Evolutionary conservation across 805 yeast genomes (phyloP).

Genomic region (Saturnispora zaruensis): DNA sequence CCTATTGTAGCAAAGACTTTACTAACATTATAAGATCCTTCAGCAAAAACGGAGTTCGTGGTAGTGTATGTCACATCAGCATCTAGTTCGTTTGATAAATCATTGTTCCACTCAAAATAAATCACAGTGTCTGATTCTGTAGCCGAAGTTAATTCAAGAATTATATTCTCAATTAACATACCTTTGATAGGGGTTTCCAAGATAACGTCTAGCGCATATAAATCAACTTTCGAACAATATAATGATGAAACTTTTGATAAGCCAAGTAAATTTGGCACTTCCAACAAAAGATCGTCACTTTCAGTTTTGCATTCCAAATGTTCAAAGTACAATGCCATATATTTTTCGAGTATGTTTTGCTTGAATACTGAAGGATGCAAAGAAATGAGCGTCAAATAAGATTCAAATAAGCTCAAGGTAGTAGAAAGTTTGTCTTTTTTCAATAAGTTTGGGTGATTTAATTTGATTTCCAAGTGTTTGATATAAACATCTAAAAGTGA

Average conservation of each 20-base stretch:
- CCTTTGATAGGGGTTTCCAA: slow-evolving; percentile 22
- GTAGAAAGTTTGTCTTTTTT: slow-evolving; percentile 29
- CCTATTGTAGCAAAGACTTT: slow-evolving; percentile 7
- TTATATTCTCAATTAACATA: background rate
- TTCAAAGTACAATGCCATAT: background rate
- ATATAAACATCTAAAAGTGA: slow-evolving; percentile 58
- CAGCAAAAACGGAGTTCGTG: slow-evolving; percentile 1
- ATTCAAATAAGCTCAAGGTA: slow-evolving; percentile 27
- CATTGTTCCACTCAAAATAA: slow-evolving; percentile 1
- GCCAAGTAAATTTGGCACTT: background rate
- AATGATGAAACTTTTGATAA: slow-evolving; percentile 20
- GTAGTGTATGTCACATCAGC: background rate
- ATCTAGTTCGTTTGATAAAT: background rate
- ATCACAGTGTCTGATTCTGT: background rate
- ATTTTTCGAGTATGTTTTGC: background rate
- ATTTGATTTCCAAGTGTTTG: slow-evolving; percentile 49
- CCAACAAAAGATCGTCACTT: background rate
- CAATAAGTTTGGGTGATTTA: slow-evolving; percentile 6
- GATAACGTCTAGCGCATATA: slow-evolving; percentile 30
- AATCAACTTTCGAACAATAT: slow-evolving; percentile 29
- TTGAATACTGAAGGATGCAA: slow-evolving; percentile 2
- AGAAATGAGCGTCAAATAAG: slow-evolving; percentile 6
- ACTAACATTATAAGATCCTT: slow-evolving; percentile 1
- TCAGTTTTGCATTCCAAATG: background rate
- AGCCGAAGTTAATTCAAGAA: slow-evolving; percentile 1